These are phyloP conservation scores for Saccharomycodes ludwigii DNA, from an alignment of 805 yeast genomes.

Conservation along the genomic window DNA sequence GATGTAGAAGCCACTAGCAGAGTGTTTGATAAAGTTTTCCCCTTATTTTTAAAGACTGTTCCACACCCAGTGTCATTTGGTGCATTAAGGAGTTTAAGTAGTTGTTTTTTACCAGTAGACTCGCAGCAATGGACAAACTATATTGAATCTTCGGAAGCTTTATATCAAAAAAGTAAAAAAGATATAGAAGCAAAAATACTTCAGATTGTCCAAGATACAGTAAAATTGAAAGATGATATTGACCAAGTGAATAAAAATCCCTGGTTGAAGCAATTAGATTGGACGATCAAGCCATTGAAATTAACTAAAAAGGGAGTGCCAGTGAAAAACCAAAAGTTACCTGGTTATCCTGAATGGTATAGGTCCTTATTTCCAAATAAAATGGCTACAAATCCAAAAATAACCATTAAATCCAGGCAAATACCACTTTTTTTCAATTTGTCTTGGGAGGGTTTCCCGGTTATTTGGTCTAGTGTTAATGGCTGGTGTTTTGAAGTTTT, in stretches of 20 bases:
- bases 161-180: slow-evolving; percentile 46
- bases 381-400: slow-evolving; percentile 30
- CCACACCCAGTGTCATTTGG: slow-evolving; percentile 96
- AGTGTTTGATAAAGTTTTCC: slow-evolving; percentile 58
- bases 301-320: slow-evolving; percentile 60
- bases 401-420: slow-evolving; percentile 62
- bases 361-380: slow-evolving; percentile 37
- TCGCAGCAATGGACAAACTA: slow-evolving; percentile 56
- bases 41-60: slow-evolving; percentile 49
- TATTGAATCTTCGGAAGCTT: slow-evolving; percentile 51
- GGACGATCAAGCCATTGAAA: slow-evolving; percentile 56
- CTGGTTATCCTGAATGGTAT: slow-evolving; percentile 95
- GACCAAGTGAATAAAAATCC: slow-evolving; percentile 42
- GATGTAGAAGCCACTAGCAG: slow-evolving; percentile 71
- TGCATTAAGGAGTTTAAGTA: slow-evolving; percentile 63
- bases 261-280: slow-evolving; percentile 83
- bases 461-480: slow-evolving; percentile 60
- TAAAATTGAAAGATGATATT: slow-evolving; percentile 29
- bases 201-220: slow-evolving; percentile 48
- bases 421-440: slow-evolving; percentile 67
- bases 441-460: slow-evolving; percentile 77
- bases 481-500: slow-evolving; percentile 87
- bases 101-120: slow-evolving; percentile 69
- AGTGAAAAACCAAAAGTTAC: slow-evolving; percentile 60
- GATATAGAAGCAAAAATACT: slow-evolving; percentile 48